A percentile compares a stretch with the other conserved stretches of the same genome.
These are phyloP conservation scores for Ustilago xerochloae DNA, from an alignment of 1,284 basidiomycete species.

Conservation along the genomic window DNA sequence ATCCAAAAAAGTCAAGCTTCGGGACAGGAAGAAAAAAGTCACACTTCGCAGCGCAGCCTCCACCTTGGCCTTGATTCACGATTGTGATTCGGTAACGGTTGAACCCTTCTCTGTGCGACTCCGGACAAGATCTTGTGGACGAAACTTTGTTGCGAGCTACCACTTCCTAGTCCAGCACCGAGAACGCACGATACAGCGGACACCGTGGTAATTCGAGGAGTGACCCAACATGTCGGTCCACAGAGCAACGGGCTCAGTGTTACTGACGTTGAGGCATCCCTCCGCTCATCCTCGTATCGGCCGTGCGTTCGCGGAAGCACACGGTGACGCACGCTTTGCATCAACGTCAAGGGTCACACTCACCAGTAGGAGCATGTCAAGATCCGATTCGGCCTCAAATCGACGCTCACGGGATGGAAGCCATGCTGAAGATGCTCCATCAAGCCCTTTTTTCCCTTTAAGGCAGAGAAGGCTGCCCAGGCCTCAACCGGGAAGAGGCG, in stretches of 20 bases:
- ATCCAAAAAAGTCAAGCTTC: background rate
- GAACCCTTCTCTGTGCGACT: background rate
- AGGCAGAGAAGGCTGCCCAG: slow-evolving; percentile 10
- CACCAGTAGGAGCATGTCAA: slow-evolving; percentile 6
- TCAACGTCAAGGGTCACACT: slow-evolving; percentile 25
- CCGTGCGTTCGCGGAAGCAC: background rate
- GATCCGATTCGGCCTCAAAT: background rate
- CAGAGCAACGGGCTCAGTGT: background rate
- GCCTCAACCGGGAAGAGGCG: slow-evolving; percentile 14
- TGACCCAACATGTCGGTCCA: background rate
- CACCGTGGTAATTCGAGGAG: background rate
- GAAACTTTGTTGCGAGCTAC: no score
- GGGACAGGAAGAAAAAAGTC: slow-evolving; percentile 2
- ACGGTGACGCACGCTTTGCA: slow-evolving; percentile 12
- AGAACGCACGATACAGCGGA: no score
- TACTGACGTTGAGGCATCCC: slow-evolving; percentile 8
- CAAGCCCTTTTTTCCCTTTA: background rate
- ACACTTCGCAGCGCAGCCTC: background rate
- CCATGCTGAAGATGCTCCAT: background rate
- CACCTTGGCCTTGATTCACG: background rate
- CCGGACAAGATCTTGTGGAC: no score
- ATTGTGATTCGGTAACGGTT: background rate
- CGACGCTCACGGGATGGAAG: background rate
- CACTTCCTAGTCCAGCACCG: no score
- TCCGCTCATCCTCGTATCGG: background rate